A percentile compares a stretch with the other conserved stretches of the same genome.
These are phyloP conservation scores for Bryum argenteum DNA, from an alignment of 225 moss, liverwort and hornwort genomes.

Conservation along the genomic window DNA sequence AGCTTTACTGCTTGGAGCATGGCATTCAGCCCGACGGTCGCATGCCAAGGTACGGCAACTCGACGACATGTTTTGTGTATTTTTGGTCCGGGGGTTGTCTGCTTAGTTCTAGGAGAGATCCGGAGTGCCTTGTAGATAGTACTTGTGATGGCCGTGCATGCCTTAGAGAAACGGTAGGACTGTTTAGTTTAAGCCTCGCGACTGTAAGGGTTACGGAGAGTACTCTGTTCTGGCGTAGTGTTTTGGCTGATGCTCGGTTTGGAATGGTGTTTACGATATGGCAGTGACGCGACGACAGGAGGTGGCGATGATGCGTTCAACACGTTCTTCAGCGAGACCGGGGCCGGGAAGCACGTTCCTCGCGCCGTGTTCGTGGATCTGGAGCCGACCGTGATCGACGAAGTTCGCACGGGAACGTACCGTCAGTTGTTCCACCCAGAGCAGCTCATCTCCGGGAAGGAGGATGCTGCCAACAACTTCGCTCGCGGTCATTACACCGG, in stretches of 20 bases:
- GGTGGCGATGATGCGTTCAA: constrained; percentile 67
- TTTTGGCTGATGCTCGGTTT: neutral
- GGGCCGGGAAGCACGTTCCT: constrained; percentile 62
- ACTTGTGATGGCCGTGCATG: too few species aligned
- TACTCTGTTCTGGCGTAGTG: neutral
- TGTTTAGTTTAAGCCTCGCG: neutral
- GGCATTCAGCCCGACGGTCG: constrained; percentile 67
- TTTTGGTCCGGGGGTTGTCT: neutral
- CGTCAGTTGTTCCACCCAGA: constrained; percentile 60
- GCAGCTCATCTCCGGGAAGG: constrained; percentile 39
- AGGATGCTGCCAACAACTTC: constrained; percentile 65
- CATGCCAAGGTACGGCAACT: constrained; percentile 50
- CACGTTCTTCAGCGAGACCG: constrained; percentile 68
- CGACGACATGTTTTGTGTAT: neutral
- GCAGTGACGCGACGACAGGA: constrained; percentile 50
- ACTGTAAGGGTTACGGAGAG: neutral
- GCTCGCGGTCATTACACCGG: constrained; percentile 64
- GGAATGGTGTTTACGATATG: neutral
- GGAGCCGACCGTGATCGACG: constrained; percentile 63
- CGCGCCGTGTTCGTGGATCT: constrained; percentile 67
- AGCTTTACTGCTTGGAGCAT: constrained; percentile 66
- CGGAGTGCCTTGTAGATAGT: too few species aligned
- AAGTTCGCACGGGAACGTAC: constrained; percentile 62
- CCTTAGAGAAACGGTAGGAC: too few species aligned
- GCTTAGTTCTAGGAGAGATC: too few species aligned